phyloP scores from a whole-genome alignment of 2,329 filamentous ascomycete species.

The Grosmannia serpens region DNA sequence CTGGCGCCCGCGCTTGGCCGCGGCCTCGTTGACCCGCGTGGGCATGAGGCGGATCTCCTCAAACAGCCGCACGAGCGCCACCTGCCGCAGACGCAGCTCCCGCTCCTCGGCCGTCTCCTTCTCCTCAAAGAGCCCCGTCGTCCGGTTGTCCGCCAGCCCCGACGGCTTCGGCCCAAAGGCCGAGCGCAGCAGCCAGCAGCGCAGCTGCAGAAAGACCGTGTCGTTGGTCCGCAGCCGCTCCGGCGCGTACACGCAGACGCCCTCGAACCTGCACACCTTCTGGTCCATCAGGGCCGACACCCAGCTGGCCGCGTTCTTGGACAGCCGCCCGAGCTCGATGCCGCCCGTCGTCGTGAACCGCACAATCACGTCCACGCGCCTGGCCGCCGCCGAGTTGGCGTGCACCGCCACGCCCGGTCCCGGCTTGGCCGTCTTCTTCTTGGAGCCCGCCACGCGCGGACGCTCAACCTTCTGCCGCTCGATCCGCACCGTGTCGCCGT shows the following conservation, averaged over 20 bases:
- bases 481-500: constrained; percentile 75
- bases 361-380: constrained; percentile 75
- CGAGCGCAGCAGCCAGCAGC: constrained; percentile 60
- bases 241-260: constrained; percentile 77
- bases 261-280: constrained; percentile 76
- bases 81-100: constrained; percentile 69
- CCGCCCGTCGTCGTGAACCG: constrained; percentile 74
- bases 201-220: constrained; percentile 82
- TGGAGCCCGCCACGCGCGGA: constrained; percentile 24
- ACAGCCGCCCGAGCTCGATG: constrained; percentile 73
- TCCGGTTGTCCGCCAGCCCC: constrained; percentile 55
- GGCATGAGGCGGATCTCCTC: constrained; percentile 79
- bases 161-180: constrained; percentile 61
- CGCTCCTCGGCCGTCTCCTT: constrained; percentile 80
- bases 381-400: constrained; percentile 40
- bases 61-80: constrained; percentile 78
- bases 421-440: constrained; percentile 29
- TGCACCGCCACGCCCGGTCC: constrained; percentile 23
- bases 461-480: constrained; percentile 71
- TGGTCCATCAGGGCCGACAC: constrained; percentile 88
- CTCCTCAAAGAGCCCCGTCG: constrained; percentile 66
- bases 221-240: constrained; percentile 81
- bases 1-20: constrained; percentile 70
- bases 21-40: constrained; percentile 58
- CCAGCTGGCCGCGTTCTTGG: constrained; percentile 82